Percentiles rank a stretch among this genome's conserved stretches.
These are phyloP conservation scores for Saccharomyces hybrid DNA, from an alignment of 1,139 yeast species.

Conservation along the genomic window DNA sequence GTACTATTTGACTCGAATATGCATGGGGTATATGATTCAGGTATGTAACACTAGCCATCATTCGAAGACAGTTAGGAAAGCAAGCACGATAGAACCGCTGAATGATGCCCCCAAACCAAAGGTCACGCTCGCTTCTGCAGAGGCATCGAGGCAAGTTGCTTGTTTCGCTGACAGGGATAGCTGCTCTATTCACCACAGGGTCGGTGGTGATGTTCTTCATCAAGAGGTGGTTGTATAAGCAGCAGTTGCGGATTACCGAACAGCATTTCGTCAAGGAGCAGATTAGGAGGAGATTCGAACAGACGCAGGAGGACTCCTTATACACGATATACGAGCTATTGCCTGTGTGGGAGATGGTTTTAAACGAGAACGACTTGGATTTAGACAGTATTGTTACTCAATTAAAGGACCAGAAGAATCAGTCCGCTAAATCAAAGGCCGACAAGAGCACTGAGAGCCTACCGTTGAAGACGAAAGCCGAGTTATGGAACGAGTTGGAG, in stretches of 20 bases:
- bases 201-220: conserved; percentile 22
- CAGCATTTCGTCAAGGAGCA: conserved; percentile 78
- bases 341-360: conserved; percentile 55
- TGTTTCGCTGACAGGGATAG: conserved; percentile 16
- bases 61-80: neutral
- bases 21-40: neutral
- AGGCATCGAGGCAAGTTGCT: conserved; percentile 22
- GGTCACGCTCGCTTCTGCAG: conserved; percentile 8
- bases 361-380: conserved; percentile 23
- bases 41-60: neutral
- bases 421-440: conserved; percentile 14
- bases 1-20: neutral
- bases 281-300: conserved; percentile 66
- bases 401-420: conserved; percentile 23
- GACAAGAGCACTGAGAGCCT: conserved; percentile 7
- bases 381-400: conserved; percentile 22
- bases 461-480: conserved; percentile 46
- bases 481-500: conserved; percentile 82
- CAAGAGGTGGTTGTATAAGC: conserved; percentile 27
- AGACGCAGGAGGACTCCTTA: conserved; percentile 87
- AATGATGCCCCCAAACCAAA: conserved; percentile 5
- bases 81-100: conserved; percentile 2
- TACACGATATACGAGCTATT: conserved; percentile 76
- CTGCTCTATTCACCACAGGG: conserved; percentile 25
- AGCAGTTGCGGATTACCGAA: conserved; percentile 48